Base-by-base conservation (phyloP, 1,284 basidiomycete genomes). In the Marasmius oreades region DNA sequence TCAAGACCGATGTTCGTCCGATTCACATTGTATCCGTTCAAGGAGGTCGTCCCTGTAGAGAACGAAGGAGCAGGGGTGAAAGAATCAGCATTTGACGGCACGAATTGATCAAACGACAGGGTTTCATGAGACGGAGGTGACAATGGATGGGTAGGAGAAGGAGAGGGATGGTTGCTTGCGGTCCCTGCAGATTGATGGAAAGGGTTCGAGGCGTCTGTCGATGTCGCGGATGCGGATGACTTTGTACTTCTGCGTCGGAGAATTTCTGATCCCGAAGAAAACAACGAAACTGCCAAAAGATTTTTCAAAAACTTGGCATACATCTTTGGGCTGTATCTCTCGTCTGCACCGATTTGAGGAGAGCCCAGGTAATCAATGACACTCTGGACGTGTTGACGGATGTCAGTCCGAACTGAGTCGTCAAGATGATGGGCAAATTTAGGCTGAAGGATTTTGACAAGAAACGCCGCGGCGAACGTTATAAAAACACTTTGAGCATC, bases 401-500 rank as follows among this genome's bases (percentile, higher is more conserved):
- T 87, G 56, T 85, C 80, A 10, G 74, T 64, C n/a, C 87, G 82
- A 57, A 80, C 76, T 51, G 83, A 78, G 14, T 66, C 67, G 11
- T 78, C 73, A 16, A 92, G 74, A 62, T 84, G 82, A 4, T 74
- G 67, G 0, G 82, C 74, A 62, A 87, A 92, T 65, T 82, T 86
- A 2, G 86, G 89, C 69, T 88, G 86, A 14, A 92, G 73, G 14
- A 91, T 75, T 76, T 91, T 90, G 59, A 92, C 80, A 12, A 92
- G 73, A 72, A 92, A 92, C 1, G 89, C 85, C 18, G 87, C 85
- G 5, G 91, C 91, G 61, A 93, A 94, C 0, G 88, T 88, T n/a
- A 89, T 81, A 63, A 92, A 92, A 22, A 94, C 84, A 59, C 86
- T 88, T 62, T 93, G 90, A 1, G 88, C 85, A 66, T 93, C 90